Base-by-base conservation (phyloP, 2,329 filamentous ascomycete genomes). In the Geosmithia morbida region DNA sequence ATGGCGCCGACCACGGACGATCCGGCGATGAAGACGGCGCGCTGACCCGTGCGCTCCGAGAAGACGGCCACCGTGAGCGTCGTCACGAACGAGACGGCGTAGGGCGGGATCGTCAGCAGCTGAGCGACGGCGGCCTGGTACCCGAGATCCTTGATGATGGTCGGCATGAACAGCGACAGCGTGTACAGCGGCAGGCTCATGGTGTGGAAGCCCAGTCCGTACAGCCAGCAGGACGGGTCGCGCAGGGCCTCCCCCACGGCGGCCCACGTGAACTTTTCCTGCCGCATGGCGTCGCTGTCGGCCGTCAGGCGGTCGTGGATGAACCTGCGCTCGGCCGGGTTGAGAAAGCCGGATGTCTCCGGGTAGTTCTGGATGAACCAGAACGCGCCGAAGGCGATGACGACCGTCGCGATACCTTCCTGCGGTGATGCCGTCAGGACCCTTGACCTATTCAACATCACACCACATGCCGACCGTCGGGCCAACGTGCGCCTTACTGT, bases 221-320 rank as follows among this genome's bases (percentile, higher is more conserved):
- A 88, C 0, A 88, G 68, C 79, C 79, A 86, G 55, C 80, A 80
- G 56, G 81, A 86, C 1, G 76, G 74, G 54, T 89, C 81, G 14
- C 69, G 75, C 41, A 86, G 59, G 0, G 84, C 83, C 17, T 75
- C 67, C 20, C 61, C 48, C 0, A 88, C 84, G 18, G 80, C 79
- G 0, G 53, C 59, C 85, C 85, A 89, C 3, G 65, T 74, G 55
- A 89, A 88, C 1, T 65, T 57, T 53, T 90, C 85, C 44, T 81
- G 66, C 5, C 79, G 74, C 0, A 78, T 85, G 0, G 82, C 78
- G 55, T 88, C 83, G 51, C 75, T 80, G 53, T 88, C 83, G 5
- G 72, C 70, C 10, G 77, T 76, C 0, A 89, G 68, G 0, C 85
- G 76, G 10, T 72, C 67, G 19, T 77, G 71, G 45, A 87, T 74